Conservation (phyloP, 306 rosid genomes). For the Ziziphus jujuba region DNA sequence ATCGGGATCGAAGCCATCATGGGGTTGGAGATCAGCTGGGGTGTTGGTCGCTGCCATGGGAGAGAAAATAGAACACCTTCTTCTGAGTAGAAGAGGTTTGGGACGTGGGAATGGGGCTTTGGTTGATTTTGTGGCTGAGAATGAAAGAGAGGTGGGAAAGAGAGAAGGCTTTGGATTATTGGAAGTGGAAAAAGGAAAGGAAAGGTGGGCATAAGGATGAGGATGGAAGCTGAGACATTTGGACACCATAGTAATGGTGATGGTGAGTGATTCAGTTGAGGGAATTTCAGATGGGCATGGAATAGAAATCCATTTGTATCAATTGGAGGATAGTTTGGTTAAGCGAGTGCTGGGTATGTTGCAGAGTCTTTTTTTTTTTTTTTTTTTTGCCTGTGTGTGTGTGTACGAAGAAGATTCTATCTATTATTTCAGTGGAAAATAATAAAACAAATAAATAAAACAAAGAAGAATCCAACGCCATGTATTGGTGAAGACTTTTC, state of each 20-base stretch:
- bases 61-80: conserved; percentile 22
- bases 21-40: conserved; percentile 3
- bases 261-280: conserved; percentile 11
- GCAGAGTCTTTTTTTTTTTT: not conserved
- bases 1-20: conserved; percentile 27
- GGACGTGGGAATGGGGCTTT: not conserved
- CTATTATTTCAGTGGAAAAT: no score
- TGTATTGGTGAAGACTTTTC: conserved; percentile 8
- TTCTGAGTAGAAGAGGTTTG: conserved; percentile 19
- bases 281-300: conserved; percentile 9
- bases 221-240: conserved; percentile 30
- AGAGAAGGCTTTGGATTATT: conserved; percentile 20
- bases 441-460: no score
- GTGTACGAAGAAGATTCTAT: conserved; percentile 5
- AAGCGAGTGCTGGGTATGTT: conserved; percentile 22
- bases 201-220: conserved; percentile 33
- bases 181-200: conserved; percentile 15
- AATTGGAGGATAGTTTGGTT: not conserved
- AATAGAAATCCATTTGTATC: conserved; percentile 22
- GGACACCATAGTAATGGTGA: conserved; percentile 24
- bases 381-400: no score
- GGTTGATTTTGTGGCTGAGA: conserved; percentile 11
- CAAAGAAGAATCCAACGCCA: no score
- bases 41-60: conserved; percentile 27
- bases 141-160: conserved; percentile 1